These are phyloP conservation scores for Pyricularia sp. DNA, from an alignment of 2,329 filamentous ascomycete species.

Conservation along the genomic window DNA sequence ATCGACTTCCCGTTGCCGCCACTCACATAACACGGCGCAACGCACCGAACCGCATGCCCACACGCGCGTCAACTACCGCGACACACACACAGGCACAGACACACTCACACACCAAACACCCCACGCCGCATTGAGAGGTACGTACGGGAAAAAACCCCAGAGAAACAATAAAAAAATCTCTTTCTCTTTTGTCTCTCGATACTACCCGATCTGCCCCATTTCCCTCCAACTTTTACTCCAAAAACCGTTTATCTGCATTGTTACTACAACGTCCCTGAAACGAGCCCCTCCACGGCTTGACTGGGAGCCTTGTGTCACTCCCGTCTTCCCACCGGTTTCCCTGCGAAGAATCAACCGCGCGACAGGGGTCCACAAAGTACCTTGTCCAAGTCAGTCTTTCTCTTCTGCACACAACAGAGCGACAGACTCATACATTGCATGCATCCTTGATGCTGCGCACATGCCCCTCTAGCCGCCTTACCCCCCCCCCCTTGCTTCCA, in stretches of 20 bases:
- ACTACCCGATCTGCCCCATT: background rate
- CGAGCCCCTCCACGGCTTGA: slow-evolving; percentile 12
- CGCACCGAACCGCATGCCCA: background rate
- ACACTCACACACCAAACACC: background rate
- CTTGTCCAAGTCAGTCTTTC: background rate
- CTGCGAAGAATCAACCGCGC: background rate
- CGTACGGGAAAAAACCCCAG: background rate
- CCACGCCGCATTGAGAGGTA: background rate
- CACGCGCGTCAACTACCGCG: too few relatives aligned
- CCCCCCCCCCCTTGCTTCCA: background rate
- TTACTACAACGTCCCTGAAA: slow-evolving; percentile 25
- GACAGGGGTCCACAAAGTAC: background rate
- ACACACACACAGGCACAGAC: too few relatives aligned
- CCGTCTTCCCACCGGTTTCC: background rate
- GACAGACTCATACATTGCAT: slow-evolving; percentile 3
- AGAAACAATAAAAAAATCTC: background rate
- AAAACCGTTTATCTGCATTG: slow-evolving; percentile 15
- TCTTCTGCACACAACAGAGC: slow-evolving; percentile 1
- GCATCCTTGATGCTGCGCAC: slow-evolving; percentile 8
- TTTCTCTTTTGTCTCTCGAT: background rate
- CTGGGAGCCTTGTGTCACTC: slow-evolving; percentile 2
- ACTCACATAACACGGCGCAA: background rate
- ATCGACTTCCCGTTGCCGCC: background rate
- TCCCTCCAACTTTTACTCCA: background rate
- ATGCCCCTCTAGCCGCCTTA: background rate